Evolutionary conservation across 2,329 filamentous ascomycete species (phyloP).

Genomic region (Aspergillus sp.): DNA sequence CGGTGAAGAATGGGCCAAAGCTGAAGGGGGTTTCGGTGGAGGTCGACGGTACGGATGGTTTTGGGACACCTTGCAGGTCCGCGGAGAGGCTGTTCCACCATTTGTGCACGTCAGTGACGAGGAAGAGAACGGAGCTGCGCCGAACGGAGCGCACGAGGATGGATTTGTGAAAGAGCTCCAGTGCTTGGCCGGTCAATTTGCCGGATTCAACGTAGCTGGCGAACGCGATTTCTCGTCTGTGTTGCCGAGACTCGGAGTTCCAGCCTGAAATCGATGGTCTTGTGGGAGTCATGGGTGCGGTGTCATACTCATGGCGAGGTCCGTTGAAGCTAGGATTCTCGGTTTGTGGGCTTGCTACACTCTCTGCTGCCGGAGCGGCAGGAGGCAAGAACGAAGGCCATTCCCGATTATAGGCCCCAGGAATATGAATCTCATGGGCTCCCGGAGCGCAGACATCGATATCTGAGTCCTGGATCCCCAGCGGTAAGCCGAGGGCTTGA

Average conservation of each 20-base stretch:
- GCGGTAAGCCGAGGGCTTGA: conserved; percentile 39
- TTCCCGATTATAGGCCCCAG: conserved; percentile 11
- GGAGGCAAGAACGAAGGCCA: not conserved
- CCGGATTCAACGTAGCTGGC: conserved; percentile 42
- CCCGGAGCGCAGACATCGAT: conserved; percentile 49
- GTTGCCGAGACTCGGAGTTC: conserved; percentile 12
- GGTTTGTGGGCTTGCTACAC: not conserved
- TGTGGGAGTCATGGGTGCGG: not conserved
- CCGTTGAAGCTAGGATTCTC: not conserved
- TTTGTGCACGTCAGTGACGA: conserved; percentile 43
- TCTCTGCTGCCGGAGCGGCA: not conserved
- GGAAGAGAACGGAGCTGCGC: conserved; percentile 36
- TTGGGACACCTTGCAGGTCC: conserved; percentile 23
- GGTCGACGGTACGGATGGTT: not conserved
- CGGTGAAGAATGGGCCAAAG: conserved; percentile 40
- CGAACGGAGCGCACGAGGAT: conserved; percentile 41
- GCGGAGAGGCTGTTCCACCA: conserved; percentile 44
- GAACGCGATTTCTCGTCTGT: conserved; percentile 32
- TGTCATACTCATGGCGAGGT: not conserved
- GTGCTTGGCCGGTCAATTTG: conserved; percentile 39
- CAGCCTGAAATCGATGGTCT: not conserved
- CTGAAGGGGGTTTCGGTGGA: conserved; percentile 24
- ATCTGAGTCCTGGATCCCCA: conserved; percentile 44
- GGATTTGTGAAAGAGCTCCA: conserved; percentile 44
- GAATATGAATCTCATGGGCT: conserved; percentile 41